Evolutionary conservation across 1,139 yeast genomes (phyloP), one percentile per base, ranked within the genome.

Genomic region (Candida mesenterica): DNA sequence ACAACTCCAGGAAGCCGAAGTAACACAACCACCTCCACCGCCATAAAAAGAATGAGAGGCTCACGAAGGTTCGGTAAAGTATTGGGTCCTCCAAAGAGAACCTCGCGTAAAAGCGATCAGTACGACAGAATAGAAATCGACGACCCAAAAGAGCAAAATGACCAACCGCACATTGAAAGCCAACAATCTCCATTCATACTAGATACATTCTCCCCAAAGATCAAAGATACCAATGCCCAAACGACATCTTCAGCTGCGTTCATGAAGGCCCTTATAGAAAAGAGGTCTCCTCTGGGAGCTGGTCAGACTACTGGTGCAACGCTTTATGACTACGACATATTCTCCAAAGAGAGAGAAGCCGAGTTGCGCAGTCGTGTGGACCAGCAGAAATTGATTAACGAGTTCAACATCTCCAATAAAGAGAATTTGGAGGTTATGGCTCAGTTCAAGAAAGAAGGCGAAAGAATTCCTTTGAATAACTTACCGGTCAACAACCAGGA

Each of bases 11-110:
- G 56, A 10, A 34, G 38, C 16, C 18, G 12, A 6, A 19, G 22
- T 19, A 25, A 10, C 16, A 15, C 31, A 8, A 46, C 43, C 19
- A 43, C 23, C 30, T 33, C 19, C 8, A 37, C 32, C 30, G 43
- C 57, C 12, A 39, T 59, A 12, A 59, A 60, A 43, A 43, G 60
- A 34, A 49, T 52, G 36, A 43, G 62, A 29, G 61, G 69, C 2
- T 50, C 61, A 2, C 48, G 70, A 41, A 44, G 67, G 34, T 62
- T 65, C 38, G 68, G 70, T 4, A 59, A 55, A 41, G 41, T 56
- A 6, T 45, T 69, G 34, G 75, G 75, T 0, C 71, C 70, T 3
- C 73, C 73, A 1, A 58, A 64, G 43, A 48, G 72, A 28, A 66
- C 65, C 3, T 48, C 59, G 7, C 50, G 59, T 30, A 33, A 45